These are phyloP conservation scores for Cadophora sp. DNA, from an alignment of 2,329 filamentous ascomycete genomes.

Conservation along the genomic window DNA sequence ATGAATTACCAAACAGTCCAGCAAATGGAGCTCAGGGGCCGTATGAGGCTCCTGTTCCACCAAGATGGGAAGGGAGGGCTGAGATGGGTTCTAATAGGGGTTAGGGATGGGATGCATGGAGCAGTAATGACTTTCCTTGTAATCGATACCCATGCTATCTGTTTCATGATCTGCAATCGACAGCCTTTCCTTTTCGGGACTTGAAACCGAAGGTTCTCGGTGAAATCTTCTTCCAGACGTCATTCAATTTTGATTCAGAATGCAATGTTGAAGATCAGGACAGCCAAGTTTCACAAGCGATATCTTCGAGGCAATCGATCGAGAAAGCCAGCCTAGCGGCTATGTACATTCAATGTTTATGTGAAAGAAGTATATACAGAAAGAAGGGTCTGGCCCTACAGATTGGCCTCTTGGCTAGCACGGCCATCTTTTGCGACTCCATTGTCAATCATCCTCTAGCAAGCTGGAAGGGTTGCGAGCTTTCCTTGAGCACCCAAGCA, in stretches of 20 bases:
- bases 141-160: not conserved
- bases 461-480: slow-evolving; percentile 28
- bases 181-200: not conserved
- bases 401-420: slow-evolving; percentile 1
- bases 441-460: slow-evolving; percentile 16
- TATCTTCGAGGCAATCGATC: not conserved
- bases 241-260: too few species aligned
- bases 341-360: slow-evolving; percentile 3
- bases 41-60: not conserved
- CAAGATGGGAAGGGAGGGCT: slow-evolving; percentile 1
- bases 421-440: not conserved
- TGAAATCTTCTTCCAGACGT: not conserved
- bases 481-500: slow-evolving; percentile 32
- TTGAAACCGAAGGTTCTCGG: not conserved
- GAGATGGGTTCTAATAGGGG: slow-evolving; percentile 1
- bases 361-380: slow-evolving; percentile 11
- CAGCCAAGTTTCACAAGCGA: not conserved
- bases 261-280: too few species aligned
- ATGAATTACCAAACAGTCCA: not conserved
- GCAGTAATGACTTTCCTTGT: not conserved
- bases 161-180: not conserved
- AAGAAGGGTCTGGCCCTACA: not conserved
- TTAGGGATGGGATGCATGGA: not conserved
- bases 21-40: not conserved
- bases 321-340: slow-evolving; percentile 2